Conservation (phyloP, 768 basidiomycete genomes). For the Lyophyllum atratum region DNA sequence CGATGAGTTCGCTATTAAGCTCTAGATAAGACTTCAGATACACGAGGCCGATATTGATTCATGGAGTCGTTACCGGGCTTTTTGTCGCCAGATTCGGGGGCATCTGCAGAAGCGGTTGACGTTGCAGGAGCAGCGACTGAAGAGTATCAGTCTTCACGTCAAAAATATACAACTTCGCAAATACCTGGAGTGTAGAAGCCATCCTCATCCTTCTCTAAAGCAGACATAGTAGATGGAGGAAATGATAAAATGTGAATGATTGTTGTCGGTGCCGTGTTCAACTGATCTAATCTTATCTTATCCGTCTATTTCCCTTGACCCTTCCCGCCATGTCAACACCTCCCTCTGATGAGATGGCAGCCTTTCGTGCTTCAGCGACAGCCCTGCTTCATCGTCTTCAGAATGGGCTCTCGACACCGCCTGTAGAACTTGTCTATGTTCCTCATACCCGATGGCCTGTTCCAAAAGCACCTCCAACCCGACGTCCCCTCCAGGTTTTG, state of each 20-base stretch:
- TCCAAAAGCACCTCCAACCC: constrained; percentile 24
- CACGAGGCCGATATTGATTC: neutral
- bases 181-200: constrained; percentile 75
- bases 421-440: constrained; percentile 59
- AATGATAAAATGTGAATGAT: neutral
- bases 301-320: neutral
- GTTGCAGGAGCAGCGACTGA: constrained; percentile 18
- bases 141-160: neutral
- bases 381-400: constrained; percentile 41
- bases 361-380: neutral
- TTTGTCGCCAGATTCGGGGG: constrained; percentile 24
- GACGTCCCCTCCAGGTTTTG: constrained; percentile 39
- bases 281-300: constrained; percentile 21
- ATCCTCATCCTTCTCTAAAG: constrained; percentile 76
- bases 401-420: constrained; percentile 38
- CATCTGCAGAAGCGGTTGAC: constrained; percentile 26
- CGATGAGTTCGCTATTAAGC: constrained; percentile 60
- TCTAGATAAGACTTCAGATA: constrained; percentile 16
- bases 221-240: constrained; percentile 18
- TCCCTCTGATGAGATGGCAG: constrained; percentile 5
- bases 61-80: constrained; percentile 23
- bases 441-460: constrained; percentile 73
- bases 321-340: neutral
- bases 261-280: neutral
- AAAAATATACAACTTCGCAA: neutral